Conservation (phyloP, 495 filamentous ascomycete genomes). For the Tuber magnatum region DNA sequence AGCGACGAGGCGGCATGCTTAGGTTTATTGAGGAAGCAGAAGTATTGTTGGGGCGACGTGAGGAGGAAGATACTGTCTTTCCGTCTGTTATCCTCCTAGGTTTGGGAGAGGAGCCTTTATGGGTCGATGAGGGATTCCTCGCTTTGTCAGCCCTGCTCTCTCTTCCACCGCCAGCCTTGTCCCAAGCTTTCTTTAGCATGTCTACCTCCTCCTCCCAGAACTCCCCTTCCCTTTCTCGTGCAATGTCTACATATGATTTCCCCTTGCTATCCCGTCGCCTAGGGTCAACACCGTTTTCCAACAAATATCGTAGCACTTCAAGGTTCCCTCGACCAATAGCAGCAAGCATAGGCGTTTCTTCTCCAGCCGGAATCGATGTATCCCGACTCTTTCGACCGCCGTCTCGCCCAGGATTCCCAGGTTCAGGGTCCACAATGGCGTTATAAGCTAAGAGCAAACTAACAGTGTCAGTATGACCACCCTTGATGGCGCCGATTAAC, state of each 20-base stretch:
- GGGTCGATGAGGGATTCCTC: constrained; percentile 13
- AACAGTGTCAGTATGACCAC: constrained; percentile 79
- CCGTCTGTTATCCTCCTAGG: constrained; percentile 21
- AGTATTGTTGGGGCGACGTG: constrained; percentile 18
- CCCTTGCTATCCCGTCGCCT: constrained; percentile 55
- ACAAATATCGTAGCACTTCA: constrained; percentile 68
- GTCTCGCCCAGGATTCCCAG: constrained; percentile 44
- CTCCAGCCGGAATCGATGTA: constrained; percentile 47
- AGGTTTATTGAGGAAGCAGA: constrained; percentile 20
- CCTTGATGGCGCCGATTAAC: constrained; percentile 82
- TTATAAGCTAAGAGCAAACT: constrained; percentile 78
- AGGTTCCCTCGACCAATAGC: constrained; percentile 87
- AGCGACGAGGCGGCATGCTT: constrained; percentile 21
- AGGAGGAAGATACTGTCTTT: constrained; percentile 16
- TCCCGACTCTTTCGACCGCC: constrained; percentile 32
- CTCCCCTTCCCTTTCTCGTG: constrained; percentile 69
- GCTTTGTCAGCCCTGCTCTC: constrained; percentile 17
- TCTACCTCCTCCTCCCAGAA: constrained; percentile 83
- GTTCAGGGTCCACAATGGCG: constrained; percentile 71
- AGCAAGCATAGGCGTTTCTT: constrained; percentile 85
- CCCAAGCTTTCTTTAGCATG: constrained; percentile 71
- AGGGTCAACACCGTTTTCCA: constrained; percentile 44
- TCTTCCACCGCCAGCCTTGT: constrained; percentile 45
- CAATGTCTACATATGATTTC: constrained; percentile 75
- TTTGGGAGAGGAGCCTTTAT: constrained; percentile 30